A percentile compares a stretch with the other conserved stretches of the same genome.
Evolutionary conservation across 345 rosid genomes (phyloP).

Genomic region (Citrus australasica): DNA sequence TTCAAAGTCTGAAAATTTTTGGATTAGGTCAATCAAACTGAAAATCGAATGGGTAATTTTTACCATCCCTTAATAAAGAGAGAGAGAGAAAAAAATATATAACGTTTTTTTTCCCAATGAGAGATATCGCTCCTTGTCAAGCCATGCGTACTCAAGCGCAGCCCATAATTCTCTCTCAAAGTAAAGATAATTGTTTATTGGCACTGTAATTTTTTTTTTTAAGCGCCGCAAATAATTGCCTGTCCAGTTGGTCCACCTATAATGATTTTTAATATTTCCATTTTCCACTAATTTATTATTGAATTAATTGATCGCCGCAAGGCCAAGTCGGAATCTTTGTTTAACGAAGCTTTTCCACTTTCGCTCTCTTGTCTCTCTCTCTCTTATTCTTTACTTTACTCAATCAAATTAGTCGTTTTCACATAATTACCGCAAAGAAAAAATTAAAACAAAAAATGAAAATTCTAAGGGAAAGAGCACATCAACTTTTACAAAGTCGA

Average conservation of each 20-base stretch:
- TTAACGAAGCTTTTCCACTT: neutral
- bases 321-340: neutral
- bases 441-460: neutral
- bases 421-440: neutral
- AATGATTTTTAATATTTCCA: neutral
- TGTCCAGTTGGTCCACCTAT: neutral
- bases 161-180: too few species aligned
- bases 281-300: neutral
- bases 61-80: too few species aligned
- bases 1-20: too few species aligned
- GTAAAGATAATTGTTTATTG: neutral
- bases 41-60: too few species aligned
- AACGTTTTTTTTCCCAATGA: too few species aligned
- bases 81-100: too few species aligned
- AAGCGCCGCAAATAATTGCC: neutral
- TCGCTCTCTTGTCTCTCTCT: neutral
- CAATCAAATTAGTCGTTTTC: neutral
- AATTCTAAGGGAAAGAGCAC: neutral
- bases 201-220: neutral
- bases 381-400: neutral
- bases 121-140: too few species aligned
- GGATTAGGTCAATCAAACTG: too few species aligned
- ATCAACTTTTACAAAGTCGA: neutral
- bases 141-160: too few species aligned
- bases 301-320: conserved; percentile 1